Evolutionary conservation across 1,139 yeast genomes (phyloP).

Genomic region (Pneumocystis jirovecii): DNA sequence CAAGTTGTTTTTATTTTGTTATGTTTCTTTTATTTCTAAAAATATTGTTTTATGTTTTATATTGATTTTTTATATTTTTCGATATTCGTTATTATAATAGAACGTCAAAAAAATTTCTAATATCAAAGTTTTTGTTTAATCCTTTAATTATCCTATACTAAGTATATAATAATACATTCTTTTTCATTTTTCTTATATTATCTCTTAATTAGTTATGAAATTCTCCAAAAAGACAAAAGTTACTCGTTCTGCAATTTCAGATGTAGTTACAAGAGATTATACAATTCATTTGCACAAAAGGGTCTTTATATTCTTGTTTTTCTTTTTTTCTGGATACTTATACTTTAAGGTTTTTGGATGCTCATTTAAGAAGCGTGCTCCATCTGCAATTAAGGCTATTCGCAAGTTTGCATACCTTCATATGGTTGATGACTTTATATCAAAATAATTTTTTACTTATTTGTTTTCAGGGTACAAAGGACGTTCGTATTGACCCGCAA

Average conservation of each 20-base stretch:
- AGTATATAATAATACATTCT: neutral
- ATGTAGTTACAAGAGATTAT: constrained; percentile 99
- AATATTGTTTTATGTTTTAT: neutral
- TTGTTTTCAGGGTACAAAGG: constrained; percentile 56
- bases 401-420: constrained; percentile 96
- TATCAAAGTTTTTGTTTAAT: neutral
- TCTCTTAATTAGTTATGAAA: neutral
- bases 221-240: neutral
- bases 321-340: constrained; percentile 2
- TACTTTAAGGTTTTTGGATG: constrained; percentile 42
- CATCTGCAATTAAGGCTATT: constrained; percentile 98
- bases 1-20: neutral
- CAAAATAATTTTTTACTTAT: neutral
- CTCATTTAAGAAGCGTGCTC: constrained; percentile 99
- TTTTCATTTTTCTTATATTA: neutral
- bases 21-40: neutral
- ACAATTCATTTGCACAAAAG: constrained; percentile 99
- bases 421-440: constrained; percentile 34
- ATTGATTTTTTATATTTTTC: neutral
- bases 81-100: neutral
- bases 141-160: neutral
- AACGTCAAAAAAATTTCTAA: neutral
- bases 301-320: constrained; percentile 41
- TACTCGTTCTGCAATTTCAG: constrained; percentile 55
- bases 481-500: constrained; percentile 97